These are phyloP conservation scores for Chiua virens DNA, from an alignment of 768 basidiomycete genomes.

Conservation along the genomic window DNA sequence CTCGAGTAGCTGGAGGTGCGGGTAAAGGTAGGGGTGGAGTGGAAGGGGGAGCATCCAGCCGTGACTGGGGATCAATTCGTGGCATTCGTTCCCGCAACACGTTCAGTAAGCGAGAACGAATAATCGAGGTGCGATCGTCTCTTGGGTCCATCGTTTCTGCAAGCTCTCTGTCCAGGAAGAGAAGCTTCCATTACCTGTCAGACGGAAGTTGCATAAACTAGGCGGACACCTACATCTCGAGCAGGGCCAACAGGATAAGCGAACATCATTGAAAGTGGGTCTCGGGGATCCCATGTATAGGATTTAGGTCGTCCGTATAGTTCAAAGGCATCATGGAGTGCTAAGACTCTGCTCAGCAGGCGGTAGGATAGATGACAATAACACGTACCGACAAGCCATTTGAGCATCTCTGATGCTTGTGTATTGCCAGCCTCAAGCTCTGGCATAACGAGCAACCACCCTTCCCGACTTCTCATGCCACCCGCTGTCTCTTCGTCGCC, in stretches of 20 bases:
- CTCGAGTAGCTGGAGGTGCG: conserved; percentile 17
- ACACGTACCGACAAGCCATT: conserved; percentile 81
- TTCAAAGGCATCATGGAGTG: conserved; percentile 81
- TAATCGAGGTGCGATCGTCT: conserved; percentile 71
- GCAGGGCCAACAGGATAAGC: conserved; percentile 86
- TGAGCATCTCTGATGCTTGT: conserved; percentile 81
- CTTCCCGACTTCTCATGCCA: conserved; percentile 68
- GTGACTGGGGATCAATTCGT: conserved; percentile 27
- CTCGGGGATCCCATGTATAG: conserved; percentile 90
- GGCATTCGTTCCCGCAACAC: conserved; percentile 68
- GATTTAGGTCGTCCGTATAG: conserved; percentile 85
- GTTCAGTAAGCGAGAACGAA: conserved; percentile 60
- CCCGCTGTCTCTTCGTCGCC: conserved; percentile 75
- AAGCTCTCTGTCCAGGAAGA: conserved; percentile 85
- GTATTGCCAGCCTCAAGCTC: conserved; percentile 65
- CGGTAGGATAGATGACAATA: neutral
- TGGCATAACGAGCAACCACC: conserved; percentile 91
- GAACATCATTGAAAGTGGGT: conserved; percentile 85
- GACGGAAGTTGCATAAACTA: conserved; percentile 1
- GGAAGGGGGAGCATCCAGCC: conserved; percentile 9
- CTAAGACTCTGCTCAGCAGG: conserved; percentile 37
- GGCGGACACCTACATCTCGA: conserved; percentile 64
- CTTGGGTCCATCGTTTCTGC: conserved; percentile 77
- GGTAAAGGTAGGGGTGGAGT: conserved; percentile 19
- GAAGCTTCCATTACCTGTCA: conserved; percentile 46